phyloP scores from a whole-genome alignment of 108 stramenopile species.

The Nitzschia sp. region DNA sequence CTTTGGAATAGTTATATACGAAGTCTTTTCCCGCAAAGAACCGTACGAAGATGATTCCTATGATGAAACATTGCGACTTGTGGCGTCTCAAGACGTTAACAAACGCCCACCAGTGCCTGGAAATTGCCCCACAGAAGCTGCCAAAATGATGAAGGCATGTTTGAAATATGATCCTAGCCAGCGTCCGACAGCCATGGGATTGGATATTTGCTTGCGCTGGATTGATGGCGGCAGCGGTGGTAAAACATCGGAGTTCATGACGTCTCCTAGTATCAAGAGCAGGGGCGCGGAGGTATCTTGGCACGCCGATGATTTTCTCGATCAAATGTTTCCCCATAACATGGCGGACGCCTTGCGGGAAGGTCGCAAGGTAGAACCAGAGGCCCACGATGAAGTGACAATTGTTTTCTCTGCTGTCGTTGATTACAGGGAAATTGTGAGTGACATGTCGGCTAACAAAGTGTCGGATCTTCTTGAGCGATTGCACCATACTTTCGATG shows the following conservation, averaged over 20 bases:
- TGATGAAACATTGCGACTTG: constrained; percentile 8
- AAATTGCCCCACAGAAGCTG: not conserved
- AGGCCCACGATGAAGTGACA: constrained; percentile 18
- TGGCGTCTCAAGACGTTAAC: constrained; percentile 14
- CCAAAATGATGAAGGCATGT: constrained; percentile 26
- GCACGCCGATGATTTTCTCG: not conserved
- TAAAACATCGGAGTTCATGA: not conserved
- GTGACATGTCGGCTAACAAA: constrained; percentile 5
- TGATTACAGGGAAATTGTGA: constrained; percentile 26
- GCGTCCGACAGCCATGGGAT: constrained; percentile 26
- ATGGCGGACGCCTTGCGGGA: constrained; percentile 32
- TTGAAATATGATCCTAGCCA: not conserved
- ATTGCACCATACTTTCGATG: constrained; percentile 32
- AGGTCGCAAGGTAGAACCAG: constrained; percentile 50
- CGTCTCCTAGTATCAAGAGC: not conserved
- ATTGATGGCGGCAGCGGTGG: constrained; percentile 1
- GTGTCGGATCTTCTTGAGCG: constrained; percentile 38
- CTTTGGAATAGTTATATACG: constrained; percentile 53
- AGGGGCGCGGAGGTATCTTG: not conserved
- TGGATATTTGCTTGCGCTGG: constrained; percentile 1
- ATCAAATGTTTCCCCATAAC: constrained; percentile 8
- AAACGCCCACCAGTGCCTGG: constrained; percentile 33
- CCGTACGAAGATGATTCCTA: constrained; percentile 46
- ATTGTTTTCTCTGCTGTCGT: constrained; percentile 31
- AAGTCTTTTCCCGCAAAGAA: constrained; percentile 51